Evolutionary conservation across 1,284 basidiomycete genomes (phyloP), one percentile per base, ranked within the genome.

Genomic region (Ustilago esculenta): DNA sequence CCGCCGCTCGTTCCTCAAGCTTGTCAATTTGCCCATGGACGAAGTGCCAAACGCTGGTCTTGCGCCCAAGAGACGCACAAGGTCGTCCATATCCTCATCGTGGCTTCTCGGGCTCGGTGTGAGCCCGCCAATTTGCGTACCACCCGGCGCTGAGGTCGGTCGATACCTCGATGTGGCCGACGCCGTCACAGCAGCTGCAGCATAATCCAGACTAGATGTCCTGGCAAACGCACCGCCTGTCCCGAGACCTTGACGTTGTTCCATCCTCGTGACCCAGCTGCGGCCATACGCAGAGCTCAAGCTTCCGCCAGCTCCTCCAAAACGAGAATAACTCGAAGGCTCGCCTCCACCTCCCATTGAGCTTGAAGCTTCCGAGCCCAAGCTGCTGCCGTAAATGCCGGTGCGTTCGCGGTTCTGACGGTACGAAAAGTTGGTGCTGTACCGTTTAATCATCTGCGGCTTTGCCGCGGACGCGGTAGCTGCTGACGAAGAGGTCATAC

Each of bases 371-470:
- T 67, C 68, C 2, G 55, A 61, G 17, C 68, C 64, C 9, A 63
- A 55, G 29, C 59, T 67, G 37, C 60, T 64, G 20, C 61, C 59
- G 27, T 67, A 69, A n/a, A 48, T 43, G 20, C 56, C 54, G 2
- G 32, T 21, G 8, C 57, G 29, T 18, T 68, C 58, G 20, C 59
- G 55, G 25, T 52, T 61, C 43, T 73, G 72, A 9, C 72, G 67
- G 20, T 76, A 76, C 1, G 61, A 54, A 33, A 75, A 74, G 39
- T 68, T 71, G 48, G 68, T 72, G 51, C 67, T 72, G 46, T 76
- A 76, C 2, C 73, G 55, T 30, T 76, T 72, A 57, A 76, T 76
- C 73, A 76, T 74, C 46, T 76, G 73, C 11, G 73, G 73, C 30
- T 54, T 55, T 37, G 68, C 63, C 4, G 53, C 57, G 15, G 46